phyloP scores from a whole-genome alignment of 2,329 filamentous ascomycete genomes.

The Blastomyces silverae region DNA sequence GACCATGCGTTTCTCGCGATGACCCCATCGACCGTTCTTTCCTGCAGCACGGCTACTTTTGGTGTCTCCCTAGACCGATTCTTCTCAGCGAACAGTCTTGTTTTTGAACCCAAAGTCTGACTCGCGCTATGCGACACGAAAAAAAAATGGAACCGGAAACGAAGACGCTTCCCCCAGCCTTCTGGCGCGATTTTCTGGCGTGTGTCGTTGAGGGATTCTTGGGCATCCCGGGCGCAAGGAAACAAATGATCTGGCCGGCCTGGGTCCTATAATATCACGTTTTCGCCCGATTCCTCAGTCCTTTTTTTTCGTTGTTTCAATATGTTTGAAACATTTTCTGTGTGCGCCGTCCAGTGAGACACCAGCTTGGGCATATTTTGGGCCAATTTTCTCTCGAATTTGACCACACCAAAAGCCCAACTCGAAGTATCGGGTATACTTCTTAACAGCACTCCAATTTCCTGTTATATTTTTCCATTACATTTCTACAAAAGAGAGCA shows the following conservation, averaged over 20 bases:
- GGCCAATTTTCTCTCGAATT: not conserved
- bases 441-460: not conserved
- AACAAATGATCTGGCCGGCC: not conserved
- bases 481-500: not conserved
- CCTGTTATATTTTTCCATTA: not conserved
- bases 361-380: conserved; percentile 1
- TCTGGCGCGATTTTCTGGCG: conserved; percentile 8
- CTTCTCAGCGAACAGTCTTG: conserved; percentile 17
- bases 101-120: conserved; percentile 16
- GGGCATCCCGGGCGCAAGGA: conserved; percentile 7
- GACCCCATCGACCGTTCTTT: conserved; percentile 9
- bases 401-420: conserved; percentile 4
- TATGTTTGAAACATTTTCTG: conserved; percentile 15
- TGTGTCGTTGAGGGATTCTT: not conserved
- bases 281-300: conserved; percentile 9
- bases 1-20: conserved; percentile 19
- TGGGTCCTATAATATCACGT: conserved; percentile 4
- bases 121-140: conserved; percentile 12
- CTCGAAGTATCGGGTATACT: conserved; percentile 13
- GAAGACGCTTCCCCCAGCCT: not conserved
- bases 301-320: conserved; percentile 14
- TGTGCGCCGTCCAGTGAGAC: conserved; percentile 11
- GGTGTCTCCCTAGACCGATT: conserved; percentile 14
- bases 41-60: conserved; percentile 10
- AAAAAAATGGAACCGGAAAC: not conserved